These are phyloP conservation scores for Trichophyton mentagrophytes DNA, from an alignment of 2,329 filamentous ascomycete genomes.

Conservation along the genomic window DNA sequence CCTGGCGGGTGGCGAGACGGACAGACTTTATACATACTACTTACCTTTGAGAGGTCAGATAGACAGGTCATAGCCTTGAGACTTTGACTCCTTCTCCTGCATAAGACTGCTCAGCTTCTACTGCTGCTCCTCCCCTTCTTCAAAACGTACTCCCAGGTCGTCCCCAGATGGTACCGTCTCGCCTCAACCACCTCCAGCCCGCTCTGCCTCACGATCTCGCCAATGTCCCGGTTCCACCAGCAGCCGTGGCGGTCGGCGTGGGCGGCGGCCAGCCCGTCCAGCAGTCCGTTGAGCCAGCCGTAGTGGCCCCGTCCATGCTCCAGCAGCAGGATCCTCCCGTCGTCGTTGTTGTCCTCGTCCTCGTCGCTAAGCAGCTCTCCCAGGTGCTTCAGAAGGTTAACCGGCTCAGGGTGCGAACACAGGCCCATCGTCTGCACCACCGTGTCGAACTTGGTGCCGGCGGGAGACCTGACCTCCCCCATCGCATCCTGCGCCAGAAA, in stretches of 20 bases:
- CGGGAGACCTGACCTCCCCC: background rate
- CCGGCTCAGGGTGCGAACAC: conserved; percentile 36
- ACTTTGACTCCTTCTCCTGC: too few relatives aligned
- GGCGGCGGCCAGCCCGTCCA: conserved; percentile 36
- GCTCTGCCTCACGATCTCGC: conserved; percentile 34
- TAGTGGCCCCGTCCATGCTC: conserved; percentile 39
- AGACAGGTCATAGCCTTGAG: too few relatives aligned
- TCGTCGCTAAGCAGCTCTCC: conserved; percentile 21
- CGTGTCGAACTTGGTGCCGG: conserved; percentile 29
- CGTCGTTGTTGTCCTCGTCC: too few relatives aligned
- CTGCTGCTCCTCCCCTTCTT: conserved; percentile 4
- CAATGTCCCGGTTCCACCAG: conserved; percentile 43
- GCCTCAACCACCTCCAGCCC: conserved; percentile 37
- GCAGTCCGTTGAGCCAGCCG: conserved; percentile 34
- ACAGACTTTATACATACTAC: too few relatives aligned
- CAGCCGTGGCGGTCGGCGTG: conserved; percentile 41
- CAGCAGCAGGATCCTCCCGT: conserved; percentile 34
- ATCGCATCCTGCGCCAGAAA: conserved; percentile 29
- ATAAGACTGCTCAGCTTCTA: background rate
- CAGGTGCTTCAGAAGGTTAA: conserved; percentile 30
- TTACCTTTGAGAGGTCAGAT: too few relatives aligned
- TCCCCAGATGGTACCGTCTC: conserved; percentile 37
- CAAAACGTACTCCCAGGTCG: conserved; percentile 35
- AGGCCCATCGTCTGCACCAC: conserved; percentile 40
- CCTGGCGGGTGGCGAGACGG: too few relatives aligned